Evolutionary conservation across 176 grass and related monocot species (phyloP).

Genomic region (Stipa capillata): DNA sequence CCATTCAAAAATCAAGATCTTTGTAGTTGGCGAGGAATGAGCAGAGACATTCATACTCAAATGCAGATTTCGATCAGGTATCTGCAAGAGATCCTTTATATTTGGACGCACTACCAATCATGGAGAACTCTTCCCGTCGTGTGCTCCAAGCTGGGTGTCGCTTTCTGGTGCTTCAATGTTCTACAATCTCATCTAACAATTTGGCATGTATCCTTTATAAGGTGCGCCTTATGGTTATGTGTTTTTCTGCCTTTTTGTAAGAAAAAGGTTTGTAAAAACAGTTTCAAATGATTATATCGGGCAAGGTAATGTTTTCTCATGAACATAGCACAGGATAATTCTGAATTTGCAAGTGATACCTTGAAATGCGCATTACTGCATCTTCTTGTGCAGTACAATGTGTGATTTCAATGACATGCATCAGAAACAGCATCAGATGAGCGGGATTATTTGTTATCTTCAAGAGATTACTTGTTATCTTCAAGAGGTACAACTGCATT

Average conservation of each 20-base stretch:
- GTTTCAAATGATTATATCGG: not conserved
- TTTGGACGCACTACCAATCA: not conserved
- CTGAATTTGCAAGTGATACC: not conserved
- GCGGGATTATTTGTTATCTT: not conserved
- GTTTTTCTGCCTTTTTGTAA: not conserved
- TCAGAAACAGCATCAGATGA: not conserved
- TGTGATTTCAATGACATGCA: not conserved
- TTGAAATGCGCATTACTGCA: not conserved
- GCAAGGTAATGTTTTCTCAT: not conserved
- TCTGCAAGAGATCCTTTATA: not conserved
- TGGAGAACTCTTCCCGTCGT: not conserved
- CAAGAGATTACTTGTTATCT: not conserved
- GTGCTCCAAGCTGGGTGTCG: not conserved
- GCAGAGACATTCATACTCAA: not conserved
- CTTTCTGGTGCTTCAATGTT: slow-evolving; percentile 2
- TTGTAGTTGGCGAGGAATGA: not conserved
- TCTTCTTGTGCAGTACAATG: not conserved
- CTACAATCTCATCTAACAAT: not conserved
- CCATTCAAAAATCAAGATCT: not conserved
- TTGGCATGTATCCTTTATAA: not conserved
- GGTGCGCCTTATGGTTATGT: not conserved
- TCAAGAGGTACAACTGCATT: not conserved
- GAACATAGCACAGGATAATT: not conserved
- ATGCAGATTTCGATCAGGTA: not conserved
- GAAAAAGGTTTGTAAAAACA: not conserved